Evolutionary conservation across 2,329 filamentous ascomycete species (phyloP).

Genomic region (Grosmannia huntii): DNA sequence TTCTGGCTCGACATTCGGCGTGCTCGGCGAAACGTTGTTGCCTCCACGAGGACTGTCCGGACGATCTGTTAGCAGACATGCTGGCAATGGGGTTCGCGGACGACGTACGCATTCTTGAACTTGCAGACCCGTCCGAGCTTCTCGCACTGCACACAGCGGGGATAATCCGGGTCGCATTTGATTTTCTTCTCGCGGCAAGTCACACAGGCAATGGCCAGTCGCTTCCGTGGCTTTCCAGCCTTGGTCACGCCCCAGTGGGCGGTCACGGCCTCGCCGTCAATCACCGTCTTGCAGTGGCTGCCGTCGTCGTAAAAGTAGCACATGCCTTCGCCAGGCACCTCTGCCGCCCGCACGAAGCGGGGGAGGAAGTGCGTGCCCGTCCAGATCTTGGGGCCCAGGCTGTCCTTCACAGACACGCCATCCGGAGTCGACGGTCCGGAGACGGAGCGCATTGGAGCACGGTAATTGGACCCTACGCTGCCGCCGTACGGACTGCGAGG

Average conservation of each 20-base stretch:
- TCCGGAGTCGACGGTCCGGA: constrained; percentile 22
- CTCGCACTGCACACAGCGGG: constrained; percentile 81
- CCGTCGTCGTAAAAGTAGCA: constrained; percentile 84
- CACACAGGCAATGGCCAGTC: constrained; percentile 81
- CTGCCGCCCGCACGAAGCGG: constrained; percentile 49
- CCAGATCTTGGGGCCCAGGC: constrained; percentile 55
- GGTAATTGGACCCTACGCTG: neutral
- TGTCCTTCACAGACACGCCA: constrained; percentile 40
- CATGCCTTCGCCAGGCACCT: constrained; percentile 64
- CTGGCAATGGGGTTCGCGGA: neutral
- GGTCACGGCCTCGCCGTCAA: constrained; percentile 78
- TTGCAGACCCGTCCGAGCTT: constrained; percentile 80
- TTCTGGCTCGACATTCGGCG: constrained; percentile 37
- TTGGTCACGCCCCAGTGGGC: constrained; percentile 91
- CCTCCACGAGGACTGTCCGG: constrained; percentile 39
- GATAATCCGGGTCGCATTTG: constrained; percentile 82
- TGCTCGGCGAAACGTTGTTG: constrained; percentile 42
- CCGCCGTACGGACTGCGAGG: neutral
- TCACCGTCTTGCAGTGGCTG: constrained; percentile 66
- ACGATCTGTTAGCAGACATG: neutral
- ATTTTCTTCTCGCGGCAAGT: constrained; percentile 96
- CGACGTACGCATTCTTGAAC: constrained; percentile 71
- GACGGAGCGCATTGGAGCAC: neutral
- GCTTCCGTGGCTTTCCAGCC: constrained; percentile 83
- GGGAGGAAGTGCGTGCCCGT: constrained; percentile 54